Evolutionary conservation across 2,329 filamentous ascomycete species (phyloP), one percentile per base, ranked within the genome.

Genomic region (Bertia moriformis): DNA sequence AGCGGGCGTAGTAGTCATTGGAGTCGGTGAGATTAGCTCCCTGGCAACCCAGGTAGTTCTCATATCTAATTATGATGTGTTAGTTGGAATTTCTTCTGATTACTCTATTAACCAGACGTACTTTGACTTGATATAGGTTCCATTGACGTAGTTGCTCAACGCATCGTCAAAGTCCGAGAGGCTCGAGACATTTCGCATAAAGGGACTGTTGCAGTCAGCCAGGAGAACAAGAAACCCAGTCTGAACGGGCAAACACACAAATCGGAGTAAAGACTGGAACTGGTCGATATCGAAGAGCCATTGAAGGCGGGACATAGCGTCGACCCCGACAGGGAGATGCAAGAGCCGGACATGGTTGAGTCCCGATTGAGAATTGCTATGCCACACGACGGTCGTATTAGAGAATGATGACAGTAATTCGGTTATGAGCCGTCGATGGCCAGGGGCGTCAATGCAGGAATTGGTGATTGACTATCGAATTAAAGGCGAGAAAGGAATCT

Each of bases 1-100:
- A 98, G 49, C 91, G 81, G 38, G 91, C 89, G 60, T 98, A 98
- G 51, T 88, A 73, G 51, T 82, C 71, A 48, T 75, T 80, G 3
- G 86, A 80, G 55, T 93, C 83, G 41, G 74, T 75, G 41, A 88
- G 70, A 51, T 91, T 75, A 50, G 95, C 67, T 44, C 73, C 71
- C 37, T 72, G 68, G 56, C 91, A 98, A 41, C 89, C 89, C 46
- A 98, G 72, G 37, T 86, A 66, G 39, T 71, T 67, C 56, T 83
- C 70, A 60, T 89, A 98, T 65, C 89, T 96, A 51, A 39, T 29
- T n/a, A 29, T 29, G 24, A 29, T n/a, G 49, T 47, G 43, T 36
- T 41, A 38, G 24, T 29, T 18, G 19, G n/a, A 42, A 14, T 20
- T 41, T 4, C 38, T 18, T 15, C 40, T 13, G 32, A 17, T 18